Base-by-base conservation (phyloP, 1,284 basidiomycete species). In the Moesziomyces sp. region DNA sequence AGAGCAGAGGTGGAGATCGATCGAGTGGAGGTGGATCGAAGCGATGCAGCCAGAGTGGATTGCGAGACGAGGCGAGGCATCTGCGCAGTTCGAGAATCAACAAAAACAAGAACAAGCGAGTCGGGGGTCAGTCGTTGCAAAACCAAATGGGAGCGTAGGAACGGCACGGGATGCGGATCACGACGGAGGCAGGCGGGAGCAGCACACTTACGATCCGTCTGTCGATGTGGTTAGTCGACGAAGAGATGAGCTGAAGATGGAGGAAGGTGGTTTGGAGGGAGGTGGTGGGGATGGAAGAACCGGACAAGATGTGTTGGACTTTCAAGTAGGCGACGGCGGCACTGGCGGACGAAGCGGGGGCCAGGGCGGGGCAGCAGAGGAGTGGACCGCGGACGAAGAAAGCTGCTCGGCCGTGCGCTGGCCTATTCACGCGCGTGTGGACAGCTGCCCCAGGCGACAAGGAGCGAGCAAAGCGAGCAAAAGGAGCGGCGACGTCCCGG, bases 41-140 rank as follows among this genome's bases (percentile, higher is more conserved):
- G 61, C 59, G 75, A 64, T 53, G 72, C 59, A 64, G 75, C 71
- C 60, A 72, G 48, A 42, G 66, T 74, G 46, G 75, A 66, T 56
- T 69, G 53, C 14, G 75, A 71, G 38, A 74, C 63, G 55, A 77
- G 75, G 24, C 75, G 72, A 72, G 72, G 75, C 75, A 77, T 77
- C 74, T 76, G 48, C 23, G 19, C 1, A 13, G 13, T 45, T 5
- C 24, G 2, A n/a, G 26, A 19, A 14, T 9, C 19, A 18, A 52
- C 21, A 40, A 28, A n/a, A 33, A 40, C 21, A 8, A 23, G 43
- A 49, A 8, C 5, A 19, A 46, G 43, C 30, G 10, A 13, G 11
- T 33, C 30, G 30, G 8, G 30, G 30, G 30, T 46, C 33, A 52
- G 28, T 24, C 26, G 5, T 11, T 21, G 19, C 21, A 11, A 11